These are phyloP conservation scores for Quercus lobata DNA, from an alignment of 331 rosid species.

Conservation along the genomic window DNA sequence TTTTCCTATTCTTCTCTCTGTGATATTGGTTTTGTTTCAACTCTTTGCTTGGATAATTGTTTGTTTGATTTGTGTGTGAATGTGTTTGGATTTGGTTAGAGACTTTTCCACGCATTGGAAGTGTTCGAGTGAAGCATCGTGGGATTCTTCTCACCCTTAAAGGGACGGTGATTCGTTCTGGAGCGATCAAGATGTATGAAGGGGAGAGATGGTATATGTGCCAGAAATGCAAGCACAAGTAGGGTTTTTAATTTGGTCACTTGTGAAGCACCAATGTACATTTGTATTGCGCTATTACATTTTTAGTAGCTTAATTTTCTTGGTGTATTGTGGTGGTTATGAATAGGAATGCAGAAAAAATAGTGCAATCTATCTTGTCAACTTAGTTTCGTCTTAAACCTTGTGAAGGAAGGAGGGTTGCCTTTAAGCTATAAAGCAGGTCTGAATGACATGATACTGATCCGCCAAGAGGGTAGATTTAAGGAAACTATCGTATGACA, in stretches of 20 bases:
- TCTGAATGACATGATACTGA: too few species aligned
- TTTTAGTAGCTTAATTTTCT: background rate
- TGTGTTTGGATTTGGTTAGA: conserved; percentile 41
- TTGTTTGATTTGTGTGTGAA: background rate
- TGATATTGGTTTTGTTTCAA: background rate
- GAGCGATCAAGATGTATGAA: conserved; percentile 89
- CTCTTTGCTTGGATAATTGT: background rate
- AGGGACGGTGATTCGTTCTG: conserved; percentile 90
- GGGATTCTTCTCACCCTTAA: conserved; percentile 88
- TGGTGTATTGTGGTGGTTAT: background rate
- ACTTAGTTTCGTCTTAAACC: too few species aligned
- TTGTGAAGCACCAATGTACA: background rate
- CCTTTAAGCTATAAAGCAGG: too few species aligned
- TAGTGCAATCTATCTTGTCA: background rate
- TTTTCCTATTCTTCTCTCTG: background rate
- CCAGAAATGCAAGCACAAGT: conserved; percentile 66
- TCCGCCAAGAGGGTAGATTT: too few species aligned
- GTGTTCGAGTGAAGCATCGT: conserved; percentile 77
- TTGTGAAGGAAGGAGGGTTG: background rate
- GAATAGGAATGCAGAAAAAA: background rate
- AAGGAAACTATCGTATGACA: too few species aligned
- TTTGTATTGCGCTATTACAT: background rate
- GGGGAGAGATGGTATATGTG: conserved; percentile 92
- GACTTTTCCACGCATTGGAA: conserved; percentile 81
- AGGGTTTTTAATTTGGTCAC: conserved; percentile 1